Percentiles rank a stretch among this genome's conserved stretches.
Conservation (phyloP, 768 basidiomycete species). For the Boletus pseudo-olivaceus region DNA sequence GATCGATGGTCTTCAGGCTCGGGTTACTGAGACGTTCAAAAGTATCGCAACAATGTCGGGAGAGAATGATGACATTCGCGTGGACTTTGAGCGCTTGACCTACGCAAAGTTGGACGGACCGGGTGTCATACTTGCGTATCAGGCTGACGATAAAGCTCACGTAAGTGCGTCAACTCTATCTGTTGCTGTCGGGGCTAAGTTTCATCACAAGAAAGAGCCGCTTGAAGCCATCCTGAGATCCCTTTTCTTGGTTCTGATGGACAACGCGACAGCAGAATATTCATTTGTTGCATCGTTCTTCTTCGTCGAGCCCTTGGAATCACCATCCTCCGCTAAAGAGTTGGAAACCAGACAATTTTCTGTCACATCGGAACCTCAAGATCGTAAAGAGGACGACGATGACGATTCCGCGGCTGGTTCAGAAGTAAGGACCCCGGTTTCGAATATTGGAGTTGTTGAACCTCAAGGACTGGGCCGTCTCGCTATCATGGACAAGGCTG, state of each 20-base stretch:
- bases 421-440: slow-evolving; percentile 41
- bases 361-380: slow-evolving; percentile 41
- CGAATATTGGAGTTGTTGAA: slow-evolving; percentile 28
- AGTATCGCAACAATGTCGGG: slow-evolving; percentile 48
- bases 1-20: slow-evolving; percentile 41
- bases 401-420: slow-evolving; percentile 45
- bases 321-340: slow-evolving; percentile 33
- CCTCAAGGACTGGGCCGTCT: slow-evolving; percentile 24
- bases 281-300: slow-evolving; percentile 87
- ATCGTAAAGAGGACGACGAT: slow-evolving; percentile 35
- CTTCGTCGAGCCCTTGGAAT: slow-evolving; percentile 32
- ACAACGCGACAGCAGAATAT: slow-evolving; percentile 93
- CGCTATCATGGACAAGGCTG: slow-evolving; percentile 48
- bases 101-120: slow-evolving; percentile 79
- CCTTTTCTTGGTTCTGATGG: slow-evolving; percentile 84
- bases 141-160: slow-evolving; percentile 85
- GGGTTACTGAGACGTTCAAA: slow-evolving; percentile 68
- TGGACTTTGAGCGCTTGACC: slow-evolving; percentile 56
- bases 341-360: slow-evolving; percentile 34
- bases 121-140: slow-evolving; percentile 75
- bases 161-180: slow-evolving; percentile 48
- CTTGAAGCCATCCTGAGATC: slow-evolving; percentile 85
- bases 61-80: slow-evolving; percentile 36
- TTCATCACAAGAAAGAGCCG: slow-evolving; percentile 61
- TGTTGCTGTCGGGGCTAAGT: slow-evolving; percentile 9